These are phyloP conservation scores for Zostera marina DNA, from an alignment of 116 monocot species.

Conservation along the genomic window DNA sequence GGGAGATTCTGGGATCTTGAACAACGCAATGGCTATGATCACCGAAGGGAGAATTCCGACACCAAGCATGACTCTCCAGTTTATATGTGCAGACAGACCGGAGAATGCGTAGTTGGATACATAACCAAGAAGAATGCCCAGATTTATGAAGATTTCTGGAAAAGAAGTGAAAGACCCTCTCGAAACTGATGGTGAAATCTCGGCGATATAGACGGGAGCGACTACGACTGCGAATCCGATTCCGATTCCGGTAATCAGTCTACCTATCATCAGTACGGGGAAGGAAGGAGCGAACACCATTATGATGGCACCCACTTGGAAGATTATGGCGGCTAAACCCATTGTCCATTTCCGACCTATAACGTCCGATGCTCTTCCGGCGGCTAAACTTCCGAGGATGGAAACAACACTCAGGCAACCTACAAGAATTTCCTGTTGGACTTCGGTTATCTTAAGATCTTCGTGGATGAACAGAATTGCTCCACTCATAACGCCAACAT, in stretches of 20 bases:
- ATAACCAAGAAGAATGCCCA: slow-evolving; percentile 16
- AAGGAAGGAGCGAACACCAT: slow-evolving; percentile 15
- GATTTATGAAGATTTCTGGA: slow-evolving; percentile 17
- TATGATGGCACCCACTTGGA: slow-evolving; percentile 9
- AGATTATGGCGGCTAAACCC: slow-evolving; percentile 8
- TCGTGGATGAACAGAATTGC: slow-evolving; percentile 16
- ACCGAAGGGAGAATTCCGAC: too few species aligned
- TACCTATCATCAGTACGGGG: slow-evolving; percentile 9
- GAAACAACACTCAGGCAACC: slow-evolving; percentile 16
- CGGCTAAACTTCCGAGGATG: slow-evolving; percentile 7
- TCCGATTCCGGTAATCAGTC: slow-evolving; percentile 15
- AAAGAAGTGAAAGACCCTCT: slow-evolving; percentile 19
- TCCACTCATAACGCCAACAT: slow-evolving; percentile 21
- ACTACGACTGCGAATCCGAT: slow-evolving; percentile 18
- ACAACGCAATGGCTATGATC: too few species aligned
- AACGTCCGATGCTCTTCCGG: slow-evolving; percentile 13
- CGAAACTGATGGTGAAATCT: slow-evolving; percentile 5
- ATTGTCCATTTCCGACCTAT: slow-evolving; percentile 17
- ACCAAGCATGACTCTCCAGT: too few species aligned
- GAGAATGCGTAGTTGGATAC: too few species aligned
- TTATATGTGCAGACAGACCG: too few species aligned
- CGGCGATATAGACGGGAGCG: slow-evolving; percentile 14
- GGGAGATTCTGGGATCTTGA: too few species aligned
- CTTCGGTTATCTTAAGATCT: slow-evolving; percentile 9
- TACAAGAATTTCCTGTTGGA: slow-evolving; percentile 14